phyloP scores from a whole-genome alignment of 2,329 filamentous ascomycete genomes.

The Sporothrix brasiliensis region DNA sequence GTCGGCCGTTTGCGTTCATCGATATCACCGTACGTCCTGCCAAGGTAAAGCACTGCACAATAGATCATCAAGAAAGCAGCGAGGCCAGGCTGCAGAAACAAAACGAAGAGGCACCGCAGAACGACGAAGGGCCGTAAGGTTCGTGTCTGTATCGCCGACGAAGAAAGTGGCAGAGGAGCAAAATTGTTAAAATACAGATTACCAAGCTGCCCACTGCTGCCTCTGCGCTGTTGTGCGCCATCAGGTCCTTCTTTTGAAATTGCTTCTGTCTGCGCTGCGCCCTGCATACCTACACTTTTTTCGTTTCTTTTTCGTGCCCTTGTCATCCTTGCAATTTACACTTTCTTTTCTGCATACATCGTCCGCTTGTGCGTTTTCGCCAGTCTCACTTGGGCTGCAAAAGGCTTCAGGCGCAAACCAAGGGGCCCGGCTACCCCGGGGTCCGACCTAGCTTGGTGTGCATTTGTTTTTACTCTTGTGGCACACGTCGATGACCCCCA shows the following conservation, averaged over 20 bases:
- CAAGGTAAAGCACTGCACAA: not conserved
- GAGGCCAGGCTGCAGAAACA: not conserved
- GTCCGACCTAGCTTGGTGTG: slow-evolving; percentile 18
- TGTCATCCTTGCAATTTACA: slow-evolving; percentile 17
- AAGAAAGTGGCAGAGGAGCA: not conserved
- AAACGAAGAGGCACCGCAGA: not conserved
- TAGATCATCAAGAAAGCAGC: slow-evolving; percentile 18
- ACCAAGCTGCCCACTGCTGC: not conserved
- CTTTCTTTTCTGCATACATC: not conserved
- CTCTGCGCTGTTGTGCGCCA: not conserved
- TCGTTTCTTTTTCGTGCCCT: slow-evolving; percentile 8
- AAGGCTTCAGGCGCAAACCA: slow-evolving; percentile 17
- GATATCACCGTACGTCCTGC: not conserved
- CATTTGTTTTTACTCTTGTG: not conserved
- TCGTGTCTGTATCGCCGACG: not conserved
- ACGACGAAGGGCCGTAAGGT: not conserved
- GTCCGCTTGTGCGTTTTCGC: not conserved
- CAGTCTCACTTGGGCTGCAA: slow-evolving; percentile 2
- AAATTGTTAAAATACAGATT: not conserved
- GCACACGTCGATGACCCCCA: not conserved
- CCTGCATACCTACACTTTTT: slow-evolving; percentile 13
- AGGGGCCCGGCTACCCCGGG: slow-evolving; percentile 5
- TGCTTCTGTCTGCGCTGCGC: slow-evolving; percentile 8
- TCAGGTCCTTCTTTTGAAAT: slow-evolving; percentile 11
- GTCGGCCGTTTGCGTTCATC: too few species aligned